Evolutionary conservation across 352 stramenopile genomes (phyloP).

Genomic region (Phytophthora macrochlamydospora): DNA sequence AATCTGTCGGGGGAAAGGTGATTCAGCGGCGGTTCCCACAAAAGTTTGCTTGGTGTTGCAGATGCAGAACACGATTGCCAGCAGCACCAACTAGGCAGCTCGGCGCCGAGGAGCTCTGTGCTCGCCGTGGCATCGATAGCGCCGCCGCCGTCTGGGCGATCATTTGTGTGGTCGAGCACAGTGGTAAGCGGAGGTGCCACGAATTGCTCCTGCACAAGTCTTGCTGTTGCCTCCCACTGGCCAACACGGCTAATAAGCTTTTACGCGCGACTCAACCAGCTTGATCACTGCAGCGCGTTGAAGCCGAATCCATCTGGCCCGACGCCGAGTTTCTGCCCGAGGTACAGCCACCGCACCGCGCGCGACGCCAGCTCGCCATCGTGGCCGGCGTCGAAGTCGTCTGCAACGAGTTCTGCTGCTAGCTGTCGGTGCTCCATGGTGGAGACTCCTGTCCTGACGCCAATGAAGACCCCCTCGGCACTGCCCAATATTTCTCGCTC

Average conservation of each 20-base stretch:
- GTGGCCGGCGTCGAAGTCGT: no score
- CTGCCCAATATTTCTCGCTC: background rate
- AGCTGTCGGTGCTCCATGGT: background rate
- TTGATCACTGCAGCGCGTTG: background rate
- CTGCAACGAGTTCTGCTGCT: no score
- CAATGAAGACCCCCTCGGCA: background rate
- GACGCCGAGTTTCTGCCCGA: background rate
- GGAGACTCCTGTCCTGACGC: background rate
- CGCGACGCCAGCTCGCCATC: background rate
- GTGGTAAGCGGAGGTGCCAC: background rate
- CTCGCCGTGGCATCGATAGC: no score
- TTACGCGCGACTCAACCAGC: background rate
- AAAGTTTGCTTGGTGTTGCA: no score
- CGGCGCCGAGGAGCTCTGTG: no score
- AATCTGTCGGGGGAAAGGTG: conserved; percentile 10
- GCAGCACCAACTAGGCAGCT: no score
- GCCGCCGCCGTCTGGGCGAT: no score
- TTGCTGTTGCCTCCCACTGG: background rate
- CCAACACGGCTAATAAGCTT: background rate
- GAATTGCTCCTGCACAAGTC: background rate
- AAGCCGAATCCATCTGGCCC: background rate
- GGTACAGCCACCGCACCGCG: background rate
- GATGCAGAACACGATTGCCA: no score
- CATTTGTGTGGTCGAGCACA: background rate
- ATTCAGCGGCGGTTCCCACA: background rate